A percentile compares a stretch with the other conserved stretches of the same genome.
Evolutionary conservation across 768 basidiomycete species (phyloP).

Genomic region (Kwoniella dejecticola): DNA sequence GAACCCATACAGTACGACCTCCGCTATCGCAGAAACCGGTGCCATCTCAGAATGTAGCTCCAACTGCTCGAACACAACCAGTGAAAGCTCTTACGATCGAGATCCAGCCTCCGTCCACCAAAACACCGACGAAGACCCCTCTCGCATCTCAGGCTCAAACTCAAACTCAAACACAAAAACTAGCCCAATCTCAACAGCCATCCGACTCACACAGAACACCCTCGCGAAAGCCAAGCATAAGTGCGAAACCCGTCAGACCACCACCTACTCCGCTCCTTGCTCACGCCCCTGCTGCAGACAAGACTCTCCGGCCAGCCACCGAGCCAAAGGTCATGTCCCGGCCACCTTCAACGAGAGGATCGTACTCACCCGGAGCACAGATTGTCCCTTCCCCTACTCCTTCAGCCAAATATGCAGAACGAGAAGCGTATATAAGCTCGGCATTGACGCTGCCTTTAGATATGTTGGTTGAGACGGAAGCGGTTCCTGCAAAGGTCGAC

Average conservation of each 20-base stretch:
- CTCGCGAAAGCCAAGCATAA: neutral
- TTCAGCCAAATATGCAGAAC: slow-evolving; percentile 16
- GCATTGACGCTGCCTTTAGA: slow-evolving; percentile 35
- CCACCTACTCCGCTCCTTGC: slow-evolving; percentile 20
- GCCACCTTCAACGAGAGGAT: neutral
- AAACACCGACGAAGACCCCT: neutral
- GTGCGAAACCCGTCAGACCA: slow-evolving; percentile 1
- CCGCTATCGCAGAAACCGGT: neutral
- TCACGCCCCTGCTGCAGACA: neutral
- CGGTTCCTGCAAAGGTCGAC: neutral
- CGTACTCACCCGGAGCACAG: slow-evolving; percentile 1
- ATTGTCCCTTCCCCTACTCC: slow-evolving; percentile 19
- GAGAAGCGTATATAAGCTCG: slow-evolving; percentile 42
- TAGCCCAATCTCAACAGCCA: too few relatives aligned
- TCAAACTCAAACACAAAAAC: too few relatives aligned
- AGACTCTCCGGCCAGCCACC: neutral
- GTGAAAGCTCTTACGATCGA: slow-evolving; percentile 12
- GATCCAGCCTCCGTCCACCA: slow-evolving; percentile 6
- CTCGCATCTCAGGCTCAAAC: too few relatives aligned
- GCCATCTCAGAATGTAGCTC: neutral
- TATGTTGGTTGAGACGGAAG: slow-evolving; percentile 18
- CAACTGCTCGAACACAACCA: neutral
- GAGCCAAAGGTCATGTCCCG: neutral
- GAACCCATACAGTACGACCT: neutral
- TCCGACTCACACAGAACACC: neutral